Evolutionary conservation across 345 rosid genomes (phyloP), one percentile per base, ranked within the genome.

Genomic region (Brassica nigra): DNA sequence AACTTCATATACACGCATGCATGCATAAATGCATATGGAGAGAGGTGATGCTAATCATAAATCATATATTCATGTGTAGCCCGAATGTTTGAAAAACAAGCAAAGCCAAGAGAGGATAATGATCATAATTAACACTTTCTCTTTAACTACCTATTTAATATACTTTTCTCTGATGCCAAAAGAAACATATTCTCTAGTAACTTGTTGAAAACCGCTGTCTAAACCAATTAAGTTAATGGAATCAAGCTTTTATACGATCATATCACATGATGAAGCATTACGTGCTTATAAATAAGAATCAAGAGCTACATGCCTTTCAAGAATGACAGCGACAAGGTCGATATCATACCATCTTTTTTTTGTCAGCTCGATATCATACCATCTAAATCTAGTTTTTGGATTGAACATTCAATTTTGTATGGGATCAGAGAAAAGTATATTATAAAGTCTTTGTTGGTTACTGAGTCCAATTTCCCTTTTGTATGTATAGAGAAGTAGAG

Each of bases 41-140:
- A 76, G n/a, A 34, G 54, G 62, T 66, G 31, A 68, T 23, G 27
- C 27, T 23, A 23, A 23, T 23, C 27, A 23, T 23, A 23, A 23
- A 23, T 20, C 31, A 52, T 74, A 62, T 58, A 23, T 58, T 20
- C 5, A 58, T 39, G 71, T 82, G 89, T 86, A 90, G 90, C 86
- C 89, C 86, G 84, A 84, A 84, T 86, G 89, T 89, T 87, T 91
- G 97, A 89, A 88, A 85, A 88, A 84, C 89, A 89, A 85, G 88
- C 81, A 89, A 76, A 81, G 80, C 67, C 36, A 76, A 66, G 64
- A 61, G 83, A 66, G 71, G 80, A 76, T 71, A 70, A 83, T 87
- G 86, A 85, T 85, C 70, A 84, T 79, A 76, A 23, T 23, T 23
- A 23, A 20, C 77, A 67, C 85, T 58, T 83, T 86, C 92, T 88